phyloP scores from a whole-genome alignment of 305 asterid genomes.

The Lippia alba region DNA sequence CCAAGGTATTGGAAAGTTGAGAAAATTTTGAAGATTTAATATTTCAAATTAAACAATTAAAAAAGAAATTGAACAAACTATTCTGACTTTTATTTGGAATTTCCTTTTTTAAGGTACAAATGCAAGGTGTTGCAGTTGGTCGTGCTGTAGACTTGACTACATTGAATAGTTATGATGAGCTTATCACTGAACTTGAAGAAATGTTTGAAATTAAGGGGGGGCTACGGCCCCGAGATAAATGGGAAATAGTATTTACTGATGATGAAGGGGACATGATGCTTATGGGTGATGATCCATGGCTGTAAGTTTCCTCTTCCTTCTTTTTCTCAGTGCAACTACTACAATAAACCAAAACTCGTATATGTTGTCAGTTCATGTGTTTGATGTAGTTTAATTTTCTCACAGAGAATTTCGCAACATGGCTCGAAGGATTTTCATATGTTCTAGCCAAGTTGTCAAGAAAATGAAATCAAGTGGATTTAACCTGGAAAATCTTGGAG shows the following conservation, averaged over 20 bases:
- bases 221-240: conserved; percentile 58
- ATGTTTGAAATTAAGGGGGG: conserved; percentile 80
- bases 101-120: conserved; percentile 62
- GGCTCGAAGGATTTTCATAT: conserved; percentile 66
- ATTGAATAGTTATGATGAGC: conserved; percentile 66
- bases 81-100: neutral
- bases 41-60: too few species aligned
- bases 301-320: conserved; percentile 48
- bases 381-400: conserved; percentile 11
- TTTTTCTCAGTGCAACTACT: neutral
- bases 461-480: conserved; percentile 16
- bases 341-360: neutral
- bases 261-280: conserved; percentile 88
- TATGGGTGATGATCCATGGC: conserved; percentile 88
- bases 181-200: conserved; percentile 68
- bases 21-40: neutral
- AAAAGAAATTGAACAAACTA: neutral
- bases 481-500: conserved; percentile 27
- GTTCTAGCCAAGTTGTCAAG: conserved; percentile 65
- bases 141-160: conserved; percentile 73
- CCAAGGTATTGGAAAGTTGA: conserved; percentile 56
- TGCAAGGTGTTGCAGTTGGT: conserved; percentile 87
- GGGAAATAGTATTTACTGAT: conserved; percentile 77
- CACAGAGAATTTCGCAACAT: conserved; percentile 73
- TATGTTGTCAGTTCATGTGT: conserved; percentile 1